phyloP scores from a whole-genome alignment of 1,284 basidiomycete genomes.

The Sporisorium graminicola region DNA sequence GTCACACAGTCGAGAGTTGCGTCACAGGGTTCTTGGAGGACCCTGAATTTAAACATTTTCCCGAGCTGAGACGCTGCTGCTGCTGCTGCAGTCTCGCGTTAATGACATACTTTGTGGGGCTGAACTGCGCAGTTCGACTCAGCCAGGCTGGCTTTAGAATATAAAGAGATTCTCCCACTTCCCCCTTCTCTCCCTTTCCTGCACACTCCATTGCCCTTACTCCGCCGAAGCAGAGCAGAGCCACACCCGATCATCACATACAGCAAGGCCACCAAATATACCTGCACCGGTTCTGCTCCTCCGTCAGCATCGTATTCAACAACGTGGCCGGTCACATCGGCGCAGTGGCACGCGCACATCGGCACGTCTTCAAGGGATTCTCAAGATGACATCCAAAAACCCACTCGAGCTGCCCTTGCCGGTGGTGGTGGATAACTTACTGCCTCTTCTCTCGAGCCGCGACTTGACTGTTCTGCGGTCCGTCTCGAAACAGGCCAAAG shows the following conservation, averaged over 20 bases:
- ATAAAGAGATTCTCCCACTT: neutral
- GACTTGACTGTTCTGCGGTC: slow-evolving; percentile 34
- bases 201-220: too few species aligned
- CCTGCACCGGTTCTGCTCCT: too few species aligned
- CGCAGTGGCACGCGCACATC: too few species aligned
- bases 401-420: slow-evolving; percentile 34
- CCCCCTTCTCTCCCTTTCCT: neutral
- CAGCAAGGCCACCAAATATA: neutral
- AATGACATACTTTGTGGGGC: too few species aligned
- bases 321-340: too few species aligned
- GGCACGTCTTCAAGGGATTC: too few species aligned
- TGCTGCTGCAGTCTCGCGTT: neutral
- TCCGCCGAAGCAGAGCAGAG: neutral
- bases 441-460: slow-evolving; percentile 30
- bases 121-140: neutral
- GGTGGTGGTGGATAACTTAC: slow-evolving; percentile 33
- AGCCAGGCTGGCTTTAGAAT: neutral
- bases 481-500: slow-evolving; percentile 21
- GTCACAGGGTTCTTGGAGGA: neutral
- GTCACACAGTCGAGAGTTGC: neutral
- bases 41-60: neutral
- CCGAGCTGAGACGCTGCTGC: too few species aligned
- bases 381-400: slow-evolving; percentile 5
- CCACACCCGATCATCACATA: neutral
- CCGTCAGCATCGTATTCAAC: too few species aligned